These are phyloP conservation scores for Cercospora sojina DNA, from an alignment of 2,329 filamentous ascomycete genomes.

Conservation along the genomic window DNA sequence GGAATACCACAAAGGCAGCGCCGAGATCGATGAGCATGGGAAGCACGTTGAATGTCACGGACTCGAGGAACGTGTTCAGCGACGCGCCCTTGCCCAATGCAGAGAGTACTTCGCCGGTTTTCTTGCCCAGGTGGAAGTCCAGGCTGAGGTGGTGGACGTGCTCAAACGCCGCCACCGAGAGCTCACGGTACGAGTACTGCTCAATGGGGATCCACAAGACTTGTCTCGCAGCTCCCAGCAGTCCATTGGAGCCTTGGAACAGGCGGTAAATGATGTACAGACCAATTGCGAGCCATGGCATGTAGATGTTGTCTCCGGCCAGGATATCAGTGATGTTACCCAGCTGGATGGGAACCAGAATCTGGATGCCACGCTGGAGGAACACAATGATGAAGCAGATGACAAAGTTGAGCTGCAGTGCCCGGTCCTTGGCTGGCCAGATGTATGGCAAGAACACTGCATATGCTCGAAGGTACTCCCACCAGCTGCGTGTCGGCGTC, in stretches of 20 bases:
- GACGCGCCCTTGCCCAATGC: slow-evolving; percentile 93
- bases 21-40: slow-evolving; percentile 91
- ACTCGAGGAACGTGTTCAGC: slow-evolving; percentile 95
- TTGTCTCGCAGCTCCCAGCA: slow-evolving; percentile 78
- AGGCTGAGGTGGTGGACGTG: slow-evolving; percentile 93
- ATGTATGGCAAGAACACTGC: slow-evolving; percentile 93
- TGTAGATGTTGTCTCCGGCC: slow-evolving; percentile 52
- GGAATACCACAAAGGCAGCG: slow-evolving; percentile 80
- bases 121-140: slow-evolving; percentile 95
- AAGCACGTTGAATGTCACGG: slow-evolving; percentile 91
- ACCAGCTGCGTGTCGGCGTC: slow-evolving; percentile 86
- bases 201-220: slow-evolving; percentile 95
- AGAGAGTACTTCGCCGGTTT: slow-evolving; percentile 92
- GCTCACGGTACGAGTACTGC: slow-evolving; percentile 91
- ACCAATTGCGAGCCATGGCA: slow-evolving; percentile 72
- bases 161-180: slow-evolving; percentile 94
- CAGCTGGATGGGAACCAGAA: slow-evolving; percentile 79
- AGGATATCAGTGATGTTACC: slow-evolving; percentile 77
- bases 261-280: slow-evolving; percentile 76
- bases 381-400: slow-evolving; percentile 79
- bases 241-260: slow-evolving; percentile 83
- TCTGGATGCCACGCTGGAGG: slow-evolving; percentile 78
- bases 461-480: slow-evolving; percentile 91
- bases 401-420: slow-evolving; percentile 74
- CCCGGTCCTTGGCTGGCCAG: slow-evolving; percentile 80